These are phyloP conservation scores for Lasiodiplodia gonubiensis DNA, from an alignment of 2,329 filamentous ascomycete genomes.

Conservation along the genomic window DNA sequence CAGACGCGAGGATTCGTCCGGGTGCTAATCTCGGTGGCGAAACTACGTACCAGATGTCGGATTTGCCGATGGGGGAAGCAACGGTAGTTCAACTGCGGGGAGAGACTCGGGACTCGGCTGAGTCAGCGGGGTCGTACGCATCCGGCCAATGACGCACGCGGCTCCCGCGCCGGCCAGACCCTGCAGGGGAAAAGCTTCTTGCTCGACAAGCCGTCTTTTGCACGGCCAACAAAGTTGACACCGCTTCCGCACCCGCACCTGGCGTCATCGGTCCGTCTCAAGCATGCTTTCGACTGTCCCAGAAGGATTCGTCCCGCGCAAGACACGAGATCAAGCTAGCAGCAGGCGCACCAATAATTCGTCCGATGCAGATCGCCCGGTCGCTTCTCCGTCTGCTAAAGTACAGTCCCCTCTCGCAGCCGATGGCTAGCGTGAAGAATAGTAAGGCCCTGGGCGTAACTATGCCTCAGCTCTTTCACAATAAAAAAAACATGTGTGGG, in stretches of 20 bases:
- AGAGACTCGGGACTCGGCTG: neutral
- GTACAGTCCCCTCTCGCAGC: no score
- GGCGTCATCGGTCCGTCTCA: neutral
- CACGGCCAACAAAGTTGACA: neutral
- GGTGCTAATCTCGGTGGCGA: neutral
- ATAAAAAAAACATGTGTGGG: no score
- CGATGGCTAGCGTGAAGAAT: no score
- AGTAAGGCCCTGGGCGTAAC: no score
- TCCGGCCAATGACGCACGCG: constrained; percentile 12
- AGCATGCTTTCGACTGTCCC: neutral
- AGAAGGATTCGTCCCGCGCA: neutral
- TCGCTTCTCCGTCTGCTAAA: neutral
- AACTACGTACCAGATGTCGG: neutral
- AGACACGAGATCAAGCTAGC: neutral
- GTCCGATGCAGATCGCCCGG: neutral
- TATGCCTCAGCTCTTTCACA: no score
- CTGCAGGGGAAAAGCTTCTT: neutral
- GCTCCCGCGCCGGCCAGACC: neutral
- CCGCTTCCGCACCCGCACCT: neutral
- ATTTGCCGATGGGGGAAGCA: neutral
- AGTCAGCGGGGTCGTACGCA: neutral
- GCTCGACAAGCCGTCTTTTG: neutral
- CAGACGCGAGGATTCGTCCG: no score
- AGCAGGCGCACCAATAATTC: neutral
- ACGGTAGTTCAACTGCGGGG: constrained; percentile 4